Evolutionary conservation across 768 basidiomycete species (phyloP), one percentile per base, ranked within the genome.

Genomic region (Panellus pusillus): DNA sequence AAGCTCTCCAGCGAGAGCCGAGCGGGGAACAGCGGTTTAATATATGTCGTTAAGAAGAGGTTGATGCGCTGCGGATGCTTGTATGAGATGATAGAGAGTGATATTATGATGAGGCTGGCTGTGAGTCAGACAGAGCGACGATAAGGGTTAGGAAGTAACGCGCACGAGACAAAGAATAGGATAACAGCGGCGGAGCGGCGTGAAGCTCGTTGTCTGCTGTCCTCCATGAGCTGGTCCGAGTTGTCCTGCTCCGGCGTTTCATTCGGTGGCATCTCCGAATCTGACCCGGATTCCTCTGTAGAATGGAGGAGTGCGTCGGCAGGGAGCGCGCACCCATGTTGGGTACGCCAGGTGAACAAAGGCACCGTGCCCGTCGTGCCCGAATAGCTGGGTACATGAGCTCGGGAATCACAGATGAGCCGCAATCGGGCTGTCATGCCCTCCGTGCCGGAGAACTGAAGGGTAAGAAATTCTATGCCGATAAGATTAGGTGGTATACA

Each of bases 161-260:
- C 54, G 39, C 24, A 60, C 59, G 47, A 60, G 20, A 60, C 38
- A 6, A 54, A 20, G 13, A 45, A 37, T 32, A 60, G 47, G 9
- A 56, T 40, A 39, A 60, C 37, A 18, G 55, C 59, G 9, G 52
- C 49, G 7, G 54, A 56, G 35, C 54, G 44, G 15, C 59, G 54
- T 0, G 54, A 49, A 8, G 35, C 28, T 2, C 59, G 50, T n/a
- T 56, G 51, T 29, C 37, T 40, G 35, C 47, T 38, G 51, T 44
- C 29, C 6, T 60, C 59, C 17, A 60, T 27, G 6, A 60, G 59
- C 41, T 52, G 53, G 8, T 56, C 54, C 24, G 45, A 46, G 15
- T 50, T 54, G 11, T 60, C 32, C 11, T 46, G 19, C 1, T 50
- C 40, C 4, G 58, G 51, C 17, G 51, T 41, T 27, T 59, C 58